phyloP scores from a whole-genome alignment of 768 basidiomycete genomes.

The Amylocystis lapponica region DNA sequence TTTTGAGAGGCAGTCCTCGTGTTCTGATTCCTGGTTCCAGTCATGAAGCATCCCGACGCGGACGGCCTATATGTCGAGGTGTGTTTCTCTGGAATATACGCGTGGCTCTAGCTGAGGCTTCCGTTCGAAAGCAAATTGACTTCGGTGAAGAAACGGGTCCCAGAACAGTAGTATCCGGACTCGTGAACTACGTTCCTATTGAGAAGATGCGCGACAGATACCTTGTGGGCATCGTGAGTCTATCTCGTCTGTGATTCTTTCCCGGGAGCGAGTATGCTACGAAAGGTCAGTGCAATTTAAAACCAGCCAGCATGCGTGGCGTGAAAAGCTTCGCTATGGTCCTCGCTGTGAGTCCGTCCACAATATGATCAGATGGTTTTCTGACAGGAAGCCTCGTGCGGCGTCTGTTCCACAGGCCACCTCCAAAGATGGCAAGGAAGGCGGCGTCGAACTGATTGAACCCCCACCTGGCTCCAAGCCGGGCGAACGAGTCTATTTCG shows the following conservation, averaged over 20 bases:
- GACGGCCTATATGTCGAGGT: constrained; percentile 97
- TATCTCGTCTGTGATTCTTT: not conserved
- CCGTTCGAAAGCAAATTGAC: constrained; percentile 81
- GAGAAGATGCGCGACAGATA: constrained; percentile 86
- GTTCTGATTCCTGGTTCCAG: constrained; percentile 33
- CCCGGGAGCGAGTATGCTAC: not conserved
- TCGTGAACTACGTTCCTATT: constrained; percentile 94
- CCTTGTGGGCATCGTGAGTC: constrained; percentile 74
- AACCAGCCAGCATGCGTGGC: constrained; percentile 95
- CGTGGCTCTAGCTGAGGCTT: no score
- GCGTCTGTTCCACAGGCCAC: constrained; percentile 55
- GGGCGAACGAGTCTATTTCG: constrained; percentile 93
- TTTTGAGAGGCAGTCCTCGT: not conserved
- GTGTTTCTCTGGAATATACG: no score
- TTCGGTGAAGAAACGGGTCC: constrained; percentile 93
- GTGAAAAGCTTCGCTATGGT: constrained; percentile 99
- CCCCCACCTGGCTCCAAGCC: constrained; percentile 84
- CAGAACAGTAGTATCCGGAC: constrained; percentile 92
- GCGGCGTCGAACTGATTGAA: constrained; percentile 85
- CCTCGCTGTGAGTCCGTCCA: constrained; percentile 58
- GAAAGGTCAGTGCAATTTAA: constrained; percentile 71
- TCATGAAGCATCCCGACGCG: constrained; percentile 94
- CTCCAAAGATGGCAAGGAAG: constrained; percentile 84
- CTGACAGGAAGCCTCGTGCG: no score
- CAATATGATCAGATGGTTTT: no score